phyloP scores from a whole-genome alignment of 2,329 filamentous ascomycete species.

The Colletotrichum spaethianum region DNA sequence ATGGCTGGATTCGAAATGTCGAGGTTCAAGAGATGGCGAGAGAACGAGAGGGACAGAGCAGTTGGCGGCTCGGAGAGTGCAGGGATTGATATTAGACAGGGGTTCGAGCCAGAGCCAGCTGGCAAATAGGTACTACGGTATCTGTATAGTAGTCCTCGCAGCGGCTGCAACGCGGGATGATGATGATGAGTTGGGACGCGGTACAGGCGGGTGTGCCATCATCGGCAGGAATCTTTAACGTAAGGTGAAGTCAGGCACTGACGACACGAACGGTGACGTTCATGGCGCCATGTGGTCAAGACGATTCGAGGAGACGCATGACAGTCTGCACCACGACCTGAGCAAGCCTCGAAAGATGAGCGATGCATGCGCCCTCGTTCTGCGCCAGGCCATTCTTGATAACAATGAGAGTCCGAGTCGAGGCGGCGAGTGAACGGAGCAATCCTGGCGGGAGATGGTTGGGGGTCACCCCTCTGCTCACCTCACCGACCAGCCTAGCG shows the following conservation, averaged over 20 bases:
- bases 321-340: slow-evolving; percentile 24
- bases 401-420: background rate
- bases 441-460: slow-evolving; percentile 8
- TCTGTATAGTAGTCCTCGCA: slow-evolving; percentile 7
- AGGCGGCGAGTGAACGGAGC: slow-evolving; percentile 5
- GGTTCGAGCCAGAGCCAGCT: slow-evolving; percentile 16
- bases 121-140: too few species aligned
- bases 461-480: slow-evolving; percentile 29
- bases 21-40: background rate
- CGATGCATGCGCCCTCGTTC: slow-evolving; percentile 10
- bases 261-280: slow-evolving; percentile 7
- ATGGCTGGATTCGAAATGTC: slow-evolving; percentile 14
- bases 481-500: slow-evolving; percentile 32
- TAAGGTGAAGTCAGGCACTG: background rate
- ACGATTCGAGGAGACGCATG: slow-evolving; percentile 2
- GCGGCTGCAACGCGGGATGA: slow-evolving; percentile 25
- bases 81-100: slow-evolving; percentile 32
- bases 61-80: slow-evolving; percentile 6
- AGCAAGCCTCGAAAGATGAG: slow-evolving; percentile 20
- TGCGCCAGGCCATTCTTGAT: background rate
- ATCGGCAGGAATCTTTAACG: background rate
- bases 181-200: background rate
- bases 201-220: slow-evolving; percentile 14
- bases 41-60: background rate
- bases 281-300: slow-evolving; percentile 16